Base-by-base conservation (phyloP, 1,284 basidiomycete species). In the Flammula alnicola region DNA sequence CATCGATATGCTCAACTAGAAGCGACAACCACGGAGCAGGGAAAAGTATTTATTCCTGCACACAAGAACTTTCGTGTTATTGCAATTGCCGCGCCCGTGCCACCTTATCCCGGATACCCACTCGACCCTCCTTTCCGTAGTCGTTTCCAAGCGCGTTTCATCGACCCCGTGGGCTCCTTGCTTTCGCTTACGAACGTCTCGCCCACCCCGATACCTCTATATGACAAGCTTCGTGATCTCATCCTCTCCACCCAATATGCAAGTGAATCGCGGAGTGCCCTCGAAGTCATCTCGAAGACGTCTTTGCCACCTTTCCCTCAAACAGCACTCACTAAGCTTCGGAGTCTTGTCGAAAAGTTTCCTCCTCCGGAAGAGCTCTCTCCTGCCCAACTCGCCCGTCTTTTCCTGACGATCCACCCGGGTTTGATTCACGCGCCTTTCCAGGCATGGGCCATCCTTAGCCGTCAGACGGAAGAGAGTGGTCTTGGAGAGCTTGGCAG, bases 71-170 rank as follows among this genome's bases (percentile, higher is more conserved):
- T 84, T 58, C 73, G 82, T 16, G 81, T 84, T 23, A 78, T 86
- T 31, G 83, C 83, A 6, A 84, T 86, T 29, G 81, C 80, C 7
- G 80, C 81, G 0, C 83, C 84, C 1, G 82, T 86, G 0, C 83
- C 83, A 12, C 83, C 83, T 4, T 84, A 84, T 62, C 76, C 80
- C 3, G 83, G 83, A 17, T 81, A 83, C 59, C 83, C 83, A 12
- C 72, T 85, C 3, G 84, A 86, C 55, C 84, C 84, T 5, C 84
- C 84, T 0, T 86, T 86, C 63, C 75, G 83, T 20, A 83, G 81
- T 61, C 80, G 84, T 14, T 86, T 86, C 62, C 83, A 86, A 64
- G 79, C 83, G 4, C 78, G 84, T 16, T 86, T 85, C 60, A 64
- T 85, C 30, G 83, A 86, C 57, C 82, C 83, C 7, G 62, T 83